A percentile compares a stretch with the other conserved stretches of the same genome.
Evolutionary conservation across 352 stramenopile species (phyloP).

Genomic region (Pythium insidiosum): DNA sequence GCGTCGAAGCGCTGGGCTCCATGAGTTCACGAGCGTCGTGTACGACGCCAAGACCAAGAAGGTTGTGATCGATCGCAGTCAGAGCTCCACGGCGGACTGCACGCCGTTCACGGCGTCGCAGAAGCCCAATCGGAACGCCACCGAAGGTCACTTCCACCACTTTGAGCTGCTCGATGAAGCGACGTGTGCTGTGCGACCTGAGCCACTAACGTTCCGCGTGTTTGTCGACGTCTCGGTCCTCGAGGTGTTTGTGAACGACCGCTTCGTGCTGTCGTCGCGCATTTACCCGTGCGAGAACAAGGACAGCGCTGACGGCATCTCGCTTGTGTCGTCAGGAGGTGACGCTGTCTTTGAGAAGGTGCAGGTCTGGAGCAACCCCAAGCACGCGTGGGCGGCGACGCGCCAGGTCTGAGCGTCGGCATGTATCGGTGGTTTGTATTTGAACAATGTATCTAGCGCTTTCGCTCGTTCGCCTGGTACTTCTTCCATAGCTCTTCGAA

Average conservation of each 20-base stretch:
- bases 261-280: constrained; percentile 51
- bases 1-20: constrained; percentile 27
- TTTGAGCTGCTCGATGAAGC: constrained; percentile 33
- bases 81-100: constrained; percentile 38
- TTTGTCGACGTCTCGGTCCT: constrained; percentile 67
- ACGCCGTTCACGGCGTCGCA: constrained; percentile 28
- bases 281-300: constrained; percentile 51
- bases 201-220: constrained; percentile 47
- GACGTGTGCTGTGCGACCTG: constrained; percentile 25
- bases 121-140: constrained; percentile 22
- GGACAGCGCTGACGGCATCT: constrained; percentile 45
- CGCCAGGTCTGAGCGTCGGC: too few species aligned
- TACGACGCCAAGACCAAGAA: constrained; percentile 58
- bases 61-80: constrained; percentile 46
- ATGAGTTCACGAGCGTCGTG: constrained; percentile 49
- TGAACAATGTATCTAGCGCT: too few species aligned
- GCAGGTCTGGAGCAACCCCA: constrained; percentile 52
- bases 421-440: too few species aligned
- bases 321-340: constrained; percentile 30
- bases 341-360: constrained; percentile 49
- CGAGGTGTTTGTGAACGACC: constrained; percentile 66
- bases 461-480: constrained; percentile 24
- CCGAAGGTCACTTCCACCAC: constrained; percentile 49
- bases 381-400: constrained; percentile 46
- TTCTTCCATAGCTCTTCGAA: constrained; percentile 54